A percentile compares a stretch with the other conserved stretches of the same genome.
These are phyloP conservation scores for Conticribra guillardii DNA, from an alignment of 108 stramenopile genomes.

Conservation along the genomic window DNA sequence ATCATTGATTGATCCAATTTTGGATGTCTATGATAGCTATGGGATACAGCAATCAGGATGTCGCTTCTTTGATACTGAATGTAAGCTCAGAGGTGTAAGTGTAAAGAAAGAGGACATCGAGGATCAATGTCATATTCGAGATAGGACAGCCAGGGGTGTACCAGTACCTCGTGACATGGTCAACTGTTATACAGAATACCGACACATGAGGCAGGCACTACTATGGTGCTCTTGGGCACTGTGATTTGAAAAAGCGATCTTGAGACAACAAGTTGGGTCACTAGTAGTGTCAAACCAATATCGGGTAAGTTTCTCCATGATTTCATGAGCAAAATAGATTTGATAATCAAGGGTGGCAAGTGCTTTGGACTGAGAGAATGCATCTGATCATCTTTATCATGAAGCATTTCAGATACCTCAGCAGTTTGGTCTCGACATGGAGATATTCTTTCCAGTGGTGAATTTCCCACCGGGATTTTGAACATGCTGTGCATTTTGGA, in stretches of 20 bases:
- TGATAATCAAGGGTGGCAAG: slow-evolving; percentile 10
- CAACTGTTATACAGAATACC: slow-evolving; percentile 6
- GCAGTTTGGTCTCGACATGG: slow-evolving; percentile 17
- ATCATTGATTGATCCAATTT: not conserved
- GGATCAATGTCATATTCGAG: slow-evolving; percentile 7
- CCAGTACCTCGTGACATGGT: slow-evolving; percentile 14
- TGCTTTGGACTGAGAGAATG: not conserved
- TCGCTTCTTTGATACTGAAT: no score
- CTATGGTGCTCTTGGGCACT: slow-evolving; percentile 10
- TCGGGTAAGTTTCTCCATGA: not conserved
- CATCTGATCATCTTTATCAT: not conserved
- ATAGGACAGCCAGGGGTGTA: not conserved
- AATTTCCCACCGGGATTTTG: no score
- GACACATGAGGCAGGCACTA: slow-evolving; percentile 6
- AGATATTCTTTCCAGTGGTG: no score
- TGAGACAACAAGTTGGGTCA: no score
- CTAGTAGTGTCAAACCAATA: no score
- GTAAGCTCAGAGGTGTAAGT: slow-evolving; percentile 4
- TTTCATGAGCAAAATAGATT: not conserved
- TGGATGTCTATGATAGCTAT: not conserved
- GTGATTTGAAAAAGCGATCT: no score
- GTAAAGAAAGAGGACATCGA: slow-evolving; percentile 1
- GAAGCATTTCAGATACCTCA: not conserved
- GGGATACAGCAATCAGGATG: slow-evolving; percentile 4
- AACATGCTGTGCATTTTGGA: no score